Evolutionary conservation across 1,284 basidiomycete genomes (phyloP), one percentile per base, ranked within the genome.

Genomic region (Microbotryum intermedium): DNA sequence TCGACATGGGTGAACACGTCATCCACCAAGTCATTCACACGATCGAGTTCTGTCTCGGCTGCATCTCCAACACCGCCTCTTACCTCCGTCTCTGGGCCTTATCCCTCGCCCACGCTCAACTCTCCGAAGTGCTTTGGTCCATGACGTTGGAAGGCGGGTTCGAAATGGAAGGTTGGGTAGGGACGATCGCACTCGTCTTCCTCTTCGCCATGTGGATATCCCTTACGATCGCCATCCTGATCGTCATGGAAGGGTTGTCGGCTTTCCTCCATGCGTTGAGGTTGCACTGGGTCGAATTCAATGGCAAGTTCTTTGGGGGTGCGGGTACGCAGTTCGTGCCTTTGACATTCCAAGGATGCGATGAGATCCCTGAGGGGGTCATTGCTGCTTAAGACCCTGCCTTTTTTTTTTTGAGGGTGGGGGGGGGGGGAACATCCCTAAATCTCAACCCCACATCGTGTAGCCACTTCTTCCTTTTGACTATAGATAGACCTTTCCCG

Each of bases 71-170:
- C 77, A 99, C 95, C 3, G 95, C 94, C 9, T 97, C 93, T 25
- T 99, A 99, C 77, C 85, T 99, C 55, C 94, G 94, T 77, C 81
- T 99, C 44, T 99, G 94, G 94, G 95, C 95, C 25, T 82, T 99
- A 10, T 98, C 95, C 34, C 83, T 98, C 53, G 94, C 94, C 9
- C 94, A 99, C 77, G 92, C 95, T 16, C 95, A 98, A 77, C 80
- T 99, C 26, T 94, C 90, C 55, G 93, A 97, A 76, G 95, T 99
- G 5, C 65, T 74, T 34, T 74, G 76, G 57, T 72, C 67, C 45
- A 76, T 77, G 67, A 74, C 88, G 0, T 69, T 94, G 44, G 84
- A 77, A 58, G 70, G 72, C 9, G 81, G 80, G 18, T 81, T 91
- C 43, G 78, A 82, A 60, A 70, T 75, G 4, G 65, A 62, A 26